These are phyloP conservation scores for Blastomyces parvus DNA, from an alignment of 2,329 filamentous ascomycete genomes.

Conservation along the genomic window DNA sequence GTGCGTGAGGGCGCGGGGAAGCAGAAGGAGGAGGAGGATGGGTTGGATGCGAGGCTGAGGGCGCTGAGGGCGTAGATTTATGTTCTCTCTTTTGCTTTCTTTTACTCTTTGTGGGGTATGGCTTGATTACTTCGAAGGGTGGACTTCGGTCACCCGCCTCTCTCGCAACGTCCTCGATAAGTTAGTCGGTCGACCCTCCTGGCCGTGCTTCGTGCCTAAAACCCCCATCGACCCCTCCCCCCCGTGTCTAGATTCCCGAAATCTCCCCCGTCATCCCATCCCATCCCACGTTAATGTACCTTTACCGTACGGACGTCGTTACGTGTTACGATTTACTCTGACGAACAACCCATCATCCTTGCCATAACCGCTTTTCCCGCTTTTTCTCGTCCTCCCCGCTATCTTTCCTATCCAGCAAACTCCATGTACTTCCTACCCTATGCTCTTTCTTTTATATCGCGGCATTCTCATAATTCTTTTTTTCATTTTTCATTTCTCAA, in stretches of 20 bases:
- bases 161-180: neutral
- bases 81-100: conserved; percentile 8
- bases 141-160: too few species aligned
- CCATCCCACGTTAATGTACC: neutral
- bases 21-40: conserved; percentile 34
- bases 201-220: too few species aligned
- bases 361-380: too few species aligned
- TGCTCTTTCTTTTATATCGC: too few species aligned
- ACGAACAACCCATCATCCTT: neutral
- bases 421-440: too few species aligned
- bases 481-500: too few species aligned
- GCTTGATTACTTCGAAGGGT: too few species aligned
- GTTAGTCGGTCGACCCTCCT: too few species aligned
- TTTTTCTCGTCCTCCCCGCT: too few species aligned
- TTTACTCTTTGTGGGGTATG: too few species aligned
- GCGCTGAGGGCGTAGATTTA: conserved; percentile 30
- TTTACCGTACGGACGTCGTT: neutral
- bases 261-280: neutral
- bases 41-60: conserved; percentile 32
- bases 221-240: neutral
- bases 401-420: too few species aligned
- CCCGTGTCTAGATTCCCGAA: neutral
- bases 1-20: conserved; percentile 21
- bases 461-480: too few species aligned
- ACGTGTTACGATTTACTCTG: neutral